These are phyloP conservation scores for Pseudogymnoascus sp. DNA, from an alignment of 2,329 filamentous ascomycete genomes.

Conservation along the genomic window DNA sequence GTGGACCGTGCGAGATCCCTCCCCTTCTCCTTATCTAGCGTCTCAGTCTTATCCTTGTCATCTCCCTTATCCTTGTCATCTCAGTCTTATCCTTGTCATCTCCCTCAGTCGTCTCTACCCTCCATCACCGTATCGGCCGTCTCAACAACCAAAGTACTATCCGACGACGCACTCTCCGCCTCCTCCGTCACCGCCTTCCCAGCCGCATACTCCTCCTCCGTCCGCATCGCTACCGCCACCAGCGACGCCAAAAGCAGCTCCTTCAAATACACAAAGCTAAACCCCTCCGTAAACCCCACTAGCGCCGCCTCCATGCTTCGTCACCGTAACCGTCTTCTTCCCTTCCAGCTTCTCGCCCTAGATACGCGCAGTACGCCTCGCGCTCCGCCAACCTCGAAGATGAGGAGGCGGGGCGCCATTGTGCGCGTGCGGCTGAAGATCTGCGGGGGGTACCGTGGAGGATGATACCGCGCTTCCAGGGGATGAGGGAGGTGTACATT, in stretches of 20 bases:
- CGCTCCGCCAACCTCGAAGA: constrained; percentile 60
- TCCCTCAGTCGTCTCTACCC: not conserved
- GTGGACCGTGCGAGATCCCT: too few species aligned
- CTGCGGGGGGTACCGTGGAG: constrained; percentile 55
- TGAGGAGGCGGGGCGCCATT: constrained; percentile 60
- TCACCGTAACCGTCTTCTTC: constrained; percentile 56
- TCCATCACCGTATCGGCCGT: not conserved
- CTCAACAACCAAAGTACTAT: not conserved
- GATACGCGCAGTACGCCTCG: constrained; percentile 53
- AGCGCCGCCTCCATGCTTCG: constrained; percentile 53
- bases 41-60: too few species aligned
- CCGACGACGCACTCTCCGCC: constrained; percentile 13
- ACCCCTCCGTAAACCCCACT: constrained; percentile 56
- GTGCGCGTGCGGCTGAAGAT: constrained; percentile 56
- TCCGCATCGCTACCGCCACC: constrained; percentile 45
- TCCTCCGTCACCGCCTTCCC: constrained; percentile 23
- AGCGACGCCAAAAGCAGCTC: constrained; percentile 62
- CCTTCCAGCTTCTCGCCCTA: constrained; percentile 53
- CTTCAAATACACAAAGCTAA: constrained; percentile 65
- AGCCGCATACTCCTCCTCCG: constrained; percentile 13
- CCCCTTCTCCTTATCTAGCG: too few species aligned
- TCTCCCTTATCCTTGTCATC: too few species aligned
- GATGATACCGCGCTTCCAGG: constrained; percentile 67
- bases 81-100: not conserved
- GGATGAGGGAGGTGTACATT: constrained; percentile 55